Base-by-base conservation (phyloP, 73 alveolate species). In the Symbiodinium natans region DNA sequence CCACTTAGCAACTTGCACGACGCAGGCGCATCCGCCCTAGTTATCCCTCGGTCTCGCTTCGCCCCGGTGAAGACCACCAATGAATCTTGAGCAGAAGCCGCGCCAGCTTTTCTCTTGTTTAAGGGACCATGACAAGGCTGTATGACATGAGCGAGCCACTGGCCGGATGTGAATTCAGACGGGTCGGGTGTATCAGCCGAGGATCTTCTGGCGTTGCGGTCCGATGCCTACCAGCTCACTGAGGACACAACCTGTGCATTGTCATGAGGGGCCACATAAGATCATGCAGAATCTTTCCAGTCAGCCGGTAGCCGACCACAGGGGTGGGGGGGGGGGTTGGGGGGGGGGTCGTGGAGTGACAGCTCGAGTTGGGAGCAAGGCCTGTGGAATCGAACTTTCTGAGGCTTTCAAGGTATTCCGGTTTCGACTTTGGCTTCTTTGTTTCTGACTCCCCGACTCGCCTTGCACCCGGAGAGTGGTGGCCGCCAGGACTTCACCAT, bases 41-140 rank as follows among this genome's bases (percentile, higher is more conserved):
- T 88, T n/a, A 88, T 88, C 43, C 98, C 98, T 31, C 98, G 98
- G 38, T 73, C 90, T 31, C 87, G 98, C 34, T 92, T 92, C 54
- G 98, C 98, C 3, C 98, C 98, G 41, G 98, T 92, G 77, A 88
- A 88, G 95, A 88, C 95, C 63, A 88, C 95, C 42, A 88, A 88
- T 46, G 95, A 23, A 23, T 1, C 95, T 88, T 46, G 85, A 40
- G 92, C 41, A 25, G 33, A 74, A 74, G 63, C 23, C 63, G 63
- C 17, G n/a, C n/a, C n/a, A n/a, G n/a, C n/a, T n/a, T n/a, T 29
- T 0, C 59, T 46, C 17, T 21, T 52, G 71, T 52, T 0, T 52
- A n/a, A n/a, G n/a, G n/a, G n/a, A n/a, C n/a, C n/a, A n/a, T n/a
- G n/a, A n/a, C n/a, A 11, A 52, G 25, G 71, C 71, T 21, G 71